Base-by-base conservation (phyloP, 2,329 filamentous ascomycete genomes). In the Aspergillus ruber region DNA sequence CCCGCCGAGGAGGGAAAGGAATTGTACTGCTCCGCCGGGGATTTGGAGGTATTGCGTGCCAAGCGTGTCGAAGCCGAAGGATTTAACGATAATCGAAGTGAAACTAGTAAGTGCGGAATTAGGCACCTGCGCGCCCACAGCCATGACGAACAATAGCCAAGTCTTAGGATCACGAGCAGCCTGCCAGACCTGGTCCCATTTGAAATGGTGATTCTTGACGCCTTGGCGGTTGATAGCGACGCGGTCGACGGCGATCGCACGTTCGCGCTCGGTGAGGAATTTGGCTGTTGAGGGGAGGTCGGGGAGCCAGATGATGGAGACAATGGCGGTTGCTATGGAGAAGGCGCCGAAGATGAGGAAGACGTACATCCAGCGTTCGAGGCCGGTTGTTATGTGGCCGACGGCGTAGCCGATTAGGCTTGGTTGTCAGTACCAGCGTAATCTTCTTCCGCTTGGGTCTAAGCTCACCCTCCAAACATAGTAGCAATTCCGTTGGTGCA, bases 1-100 rank as follows among this genome's bases (percentile, higher is more conserved):
- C 1, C 76, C 77, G 2, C 66, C 54, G 6, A 82, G 59, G 0
- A 81, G 66, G 0, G 77, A 73, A 1, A 79, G 54, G 54, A 81
- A 80, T 50, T 82, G 77, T 0, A 82, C 72, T 0, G 74, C 78
- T 17, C 78, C 79, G 13, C 78, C 79, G 0, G 80, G 79, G 46
- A 83, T 83, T 51, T 82, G 78, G 8, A 83, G 73, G 49, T 80
- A 80, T 50, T 80, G 77, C 0, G 75, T 76, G 3, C 74, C 73
- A 1, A 79, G 63, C 0, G 74, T 75, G 44, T 73, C 71, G 54
- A 78, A 68, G 15, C 70, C 69, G 42, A 73, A 73, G 4, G 72
- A 72, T n/a, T 64, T 63, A 45, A 78, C 69, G 45, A 77, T 74
- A 15, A 77, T 66, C 9, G 71, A 74, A 1, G 68, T 71, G 52